Evolutionary conservation across 1,139 yeast genomes (phyloP).

Genomic region (Saccharomycopsis phalli): DNA sequence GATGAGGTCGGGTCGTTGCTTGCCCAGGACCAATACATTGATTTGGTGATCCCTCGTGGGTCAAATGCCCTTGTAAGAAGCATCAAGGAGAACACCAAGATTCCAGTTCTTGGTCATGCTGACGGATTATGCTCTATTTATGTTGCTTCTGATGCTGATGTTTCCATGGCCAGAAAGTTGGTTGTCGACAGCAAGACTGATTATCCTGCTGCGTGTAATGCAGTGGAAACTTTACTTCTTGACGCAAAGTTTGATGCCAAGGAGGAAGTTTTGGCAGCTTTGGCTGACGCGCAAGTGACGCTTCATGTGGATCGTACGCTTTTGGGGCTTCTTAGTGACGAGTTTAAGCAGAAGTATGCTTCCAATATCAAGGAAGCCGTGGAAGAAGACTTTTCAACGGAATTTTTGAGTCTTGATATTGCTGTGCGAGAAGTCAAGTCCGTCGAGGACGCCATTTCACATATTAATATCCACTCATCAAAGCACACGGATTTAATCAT

Average conservation of each 20-base stretch:
- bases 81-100: constrained; percentile 80
- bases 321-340: constrained; percentile 27
- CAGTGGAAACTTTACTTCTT: constrained; percentile 78
- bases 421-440: constrained; percentile 58
- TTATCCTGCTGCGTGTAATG: constrained; percentile 98
- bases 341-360: constrained; percentile 24
- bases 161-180: constrained; percentile 65
- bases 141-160: constrained; percentile 67
- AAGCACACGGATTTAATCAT: constrained; percentile 93
- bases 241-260: constrained; percentile 46
- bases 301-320: constrained; percentile 58
- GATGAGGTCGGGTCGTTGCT: constrained; percentile 82
- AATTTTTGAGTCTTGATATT: constrained; percentile 73
- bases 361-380: constrained; percentile 36
- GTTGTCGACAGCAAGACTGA: constrained; percentile 85
- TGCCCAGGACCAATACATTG: constrained; percentile 81
- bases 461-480: constrained; percentile 85
- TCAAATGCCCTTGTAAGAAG: constrained; percentile 81
- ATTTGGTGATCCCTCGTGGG: constrained; percentile 95
- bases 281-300: constrained; percentile 60
- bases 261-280: constrained; percentile 36
- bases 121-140: constrained; percentile 93
- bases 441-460: constrained; percentile 63
- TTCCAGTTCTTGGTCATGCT: constrained; percentile 97
- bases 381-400: constrained; percentile 64